A percentile compares a stretch with the other conserved stretches of the same genome.
phyloP scores from a whole-genome alignment of 352 stramenopile species.

The Elongisporangium prolatum region DNA sequence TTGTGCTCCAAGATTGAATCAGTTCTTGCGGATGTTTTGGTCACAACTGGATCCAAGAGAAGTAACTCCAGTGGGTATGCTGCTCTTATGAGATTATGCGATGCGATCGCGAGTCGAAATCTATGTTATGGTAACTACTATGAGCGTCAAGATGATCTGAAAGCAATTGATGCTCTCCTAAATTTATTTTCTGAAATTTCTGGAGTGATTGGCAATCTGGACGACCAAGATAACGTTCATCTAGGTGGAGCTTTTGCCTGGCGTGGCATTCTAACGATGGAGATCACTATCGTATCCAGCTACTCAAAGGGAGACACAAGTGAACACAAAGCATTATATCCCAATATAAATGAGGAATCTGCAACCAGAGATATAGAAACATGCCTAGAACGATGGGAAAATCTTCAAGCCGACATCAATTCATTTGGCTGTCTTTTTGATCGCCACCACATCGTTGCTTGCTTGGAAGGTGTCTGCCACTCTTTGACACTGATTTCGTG shows the following conservation, averaged over 20 bases:
- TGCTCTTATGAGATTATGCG: conserved; percentile 18
- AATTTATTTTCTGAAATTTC: conserved; percentile 18
- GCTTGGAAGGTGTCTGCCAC: conserved; percentile 51
- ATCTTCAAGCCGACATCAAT: background rate
- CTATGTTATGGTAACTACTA: conserved; percentile 34
- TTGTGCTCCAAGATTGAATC: no score
- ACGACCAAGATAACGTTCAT: conserved; percentile 14
- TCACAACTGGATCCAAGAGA: no score
- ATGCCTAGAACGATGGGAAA: conserved; percentile 32
- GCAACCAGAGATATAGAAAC: conserved; percentile 42
- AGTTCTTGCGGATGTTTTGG: no score
- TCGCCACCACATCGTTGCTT: conserved; percentile 16
- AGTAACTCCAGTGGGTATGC: conserved; percentile 2
- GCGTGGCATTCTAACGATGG: conserved; percentile 52
- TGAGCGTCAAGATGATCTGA: conserved; percentile 10
- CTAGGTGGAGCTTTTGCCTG: conserved; percentile 52
- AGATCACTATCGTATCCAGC: conserved; percentile 35
- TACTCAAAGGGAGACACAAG: conserved; percentile 17
- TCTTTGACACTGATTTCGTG: conserved; percentile 52
- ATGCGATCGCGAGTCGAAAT: conserved; percentile 26
- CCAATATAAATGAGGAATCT: conserved; percentile 21
- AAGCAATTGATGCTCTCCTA: conserved; percentile 18
- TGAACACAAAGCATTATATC: background rate
- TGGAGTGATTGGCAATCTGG: conserved; percentile 15
- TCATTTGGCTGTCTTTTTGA: conserved; percentile 30